Base-by-base conservation (phyloP, 140 eudicot species). In the Senecio squalidus region DNA sequence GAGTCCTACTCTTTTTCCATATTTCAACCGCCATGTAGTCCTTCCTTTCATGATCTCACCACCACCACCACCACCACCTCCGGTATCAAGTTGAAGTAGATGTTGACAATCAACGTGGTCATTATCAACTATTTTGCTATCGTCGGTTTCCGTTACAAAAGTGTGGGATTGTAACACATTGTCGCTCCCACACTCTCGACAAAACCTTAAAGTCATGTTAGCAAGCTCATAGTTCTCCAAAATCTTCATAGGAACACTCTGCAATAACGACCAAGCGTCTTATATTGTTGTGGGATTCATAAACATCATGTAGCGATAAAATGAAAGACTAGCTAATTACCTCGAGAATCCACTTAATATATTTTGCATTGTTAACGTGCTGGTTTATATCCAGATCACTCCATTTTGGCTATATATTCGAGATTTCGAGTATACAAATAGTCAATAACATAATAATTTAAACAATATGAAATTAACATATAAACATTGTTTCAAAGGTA, bases 381-480 rank as follows among this genome's bases (percentile, higher is more conserved):
- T 74, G 88, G 39, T 83, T 80, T 17, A 75, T 77, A 72, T 86
- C 95, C 52, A 86, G 55, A 55, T 86, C 93, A 39, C 83, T 75
- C 92, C 92, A 86, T 61, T 80, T 75, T 59, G 93, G 88, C 95
- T 51, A 25, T n/a, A n/a, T n/a, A n/a, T n/a, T n/a, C n/a, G n/a
- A 13, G n/a, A 1, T 11, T 51, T 25, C 14, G 18, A 23, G 57
- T 27, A 5, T n/a, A 23, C 34, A 51, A 51, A 25, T 1, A 51
- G 25, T 3, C 1, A n/a, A 51, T 20, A 43, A 13, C 9, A 3
- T 43, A 5, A 20, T 24, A 18, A 4, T 6, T 26, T 20, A 23
- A 51, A 24, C 9, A 17, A 20, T 9, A 47, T 20, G 27, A 47
- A 0, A 36, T 6, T 9, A 1, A 22, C 25, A 2, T 47, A 18